Evolutionary conservation across 2,329 filamentous ascomycete genomes (phyloP), one percentile per base, ranked within the genome.

Genomic region (Xylariaceae sp.): DNA sequence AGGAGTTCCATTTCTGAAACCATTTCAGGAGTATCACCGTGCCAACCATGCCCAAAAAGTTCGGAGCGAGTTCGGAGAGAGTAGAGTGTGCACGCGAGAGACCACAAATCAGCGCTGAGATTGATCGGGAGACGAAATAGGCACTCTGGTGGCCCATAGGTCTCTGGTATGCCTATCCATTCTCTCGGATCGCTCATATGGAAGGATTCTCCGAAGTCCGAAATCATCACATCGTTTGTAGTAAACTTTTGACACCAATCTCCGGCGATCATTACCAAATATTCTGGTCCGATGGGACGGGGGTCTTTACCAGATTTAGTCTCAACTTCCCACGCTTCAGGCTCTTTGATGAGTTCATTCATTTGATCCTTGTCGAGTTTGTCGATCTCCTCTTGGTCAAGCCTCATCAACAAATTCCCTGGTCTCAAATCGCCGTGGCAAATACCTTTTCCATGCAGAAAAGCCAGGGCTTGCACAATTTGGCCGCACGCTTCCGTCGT

Each of bases 171-270:
- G 5, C 49, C 49, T 4, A 16, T 32, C 12, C 0, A 42, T 46
- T 14, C 36, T 34, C 12, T 22, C 29, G 4, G 44, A 44, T 6
- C 42, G 47, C 11, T 5, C 22, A 5, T 40, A n/a, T 44, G 38
- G 23, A 48, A 52, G 1, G 52, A 45, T 22, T 54, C 49, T 1
- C 52, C 52, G 22, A 54, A 52, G n/a, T 54, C 51, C n/a, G 47
- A 35, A 3, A 54, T 23, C 33, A 40, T 23, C 16, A 54, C 42
- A 1, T 45, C 42, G 1, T 21, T 33, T 1, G 40, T 44, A 5
- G n/a, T 20, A 2, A 52, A 7, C 1, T 21, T 48, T 22, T 40
- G 6, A 5, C 11, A 46, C 51, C 49, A 49, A 3, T n/a, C 10
- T 5, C 6, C 2, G 2, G 17, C 14, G 7, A 32, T 25, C 11